Evolutionary conservation across 2,329 filamentous ascomycete species (phyloP).

Genomic region (Ceratocystis diversiconidia): DNA sequence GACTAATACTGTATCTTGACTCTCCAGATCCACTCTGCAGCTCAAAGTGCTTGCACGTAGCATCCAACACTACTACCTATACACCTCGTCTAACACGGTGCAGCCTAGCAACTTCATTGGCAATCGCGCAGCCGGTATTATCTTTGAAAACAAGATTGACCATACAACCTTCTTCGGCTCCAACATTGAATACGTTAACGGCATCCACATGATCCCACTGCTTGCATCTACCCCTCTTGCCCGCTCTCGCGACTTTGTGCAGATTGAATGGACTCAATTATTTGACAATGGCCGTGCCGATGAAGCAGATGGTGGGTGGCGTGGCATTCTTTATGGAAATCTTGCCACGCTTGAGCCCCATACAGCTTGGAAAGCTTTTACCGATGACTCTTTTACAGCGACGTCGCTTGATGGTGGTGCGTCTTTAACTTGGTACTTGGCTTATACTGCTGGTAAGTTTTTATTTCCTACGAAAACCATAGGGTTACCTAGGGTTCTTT

Average conservation of each 20-base stretch:
- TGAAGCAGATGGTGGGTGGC: slow-evolving; percentile 62
- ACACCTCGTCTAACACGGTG: slow-evolving; percentile 50
- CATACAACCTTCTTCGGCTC: slow-evolving; percentile 80
- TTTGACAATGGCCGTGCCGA: slow-evolving; percentile 57
- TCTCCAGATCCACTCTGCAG: slow-evolving; percentile 58
- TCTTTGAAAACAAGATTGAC: slow-evolving; percentile 93
- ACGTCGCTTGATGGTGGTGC: slow-evolving; percentile 69
- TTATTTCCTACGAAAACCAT: not conserved
- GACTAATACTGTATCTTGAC: not conserved
- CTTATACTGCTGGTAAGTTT: slow-evolving; percentile 57
- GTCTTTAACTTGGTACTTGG: slow-evolving; percentile 71
- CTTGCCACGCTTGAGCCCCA: slow-evolving; percentile 60
- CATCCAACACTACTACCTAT: slow-evolving; percentile 70
- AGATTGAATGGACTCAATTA: slow-evolving; percentile 67
- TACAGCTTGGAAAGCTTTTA: slow-evolving; percentile 63
- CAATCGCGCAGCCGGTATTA: slow-evolving; percentile 58
- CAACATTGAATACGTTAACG: slow-evolving; percentile 56
- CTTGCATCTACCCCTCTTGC: slow-evolving; percentile 53
- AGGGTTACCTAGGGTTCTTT: not conserved
- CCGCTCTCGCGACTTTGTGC: slow-evolving; percentile 55
- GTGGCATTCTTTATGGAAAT: slow-evolving; percentile 70
- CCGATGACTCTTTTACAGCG: slow-evolving; percentile 47
- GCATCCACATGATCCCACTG: slow-evolving; percentile 74
- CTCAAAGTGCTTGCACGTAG: slow-evolving; percentile 62
- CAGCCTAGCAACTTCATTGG: slow-evolving; percentile 64